Base-by-base conservation (phyloP, 352 stramenopile species). In the Phytophthora melonis region DNA sequence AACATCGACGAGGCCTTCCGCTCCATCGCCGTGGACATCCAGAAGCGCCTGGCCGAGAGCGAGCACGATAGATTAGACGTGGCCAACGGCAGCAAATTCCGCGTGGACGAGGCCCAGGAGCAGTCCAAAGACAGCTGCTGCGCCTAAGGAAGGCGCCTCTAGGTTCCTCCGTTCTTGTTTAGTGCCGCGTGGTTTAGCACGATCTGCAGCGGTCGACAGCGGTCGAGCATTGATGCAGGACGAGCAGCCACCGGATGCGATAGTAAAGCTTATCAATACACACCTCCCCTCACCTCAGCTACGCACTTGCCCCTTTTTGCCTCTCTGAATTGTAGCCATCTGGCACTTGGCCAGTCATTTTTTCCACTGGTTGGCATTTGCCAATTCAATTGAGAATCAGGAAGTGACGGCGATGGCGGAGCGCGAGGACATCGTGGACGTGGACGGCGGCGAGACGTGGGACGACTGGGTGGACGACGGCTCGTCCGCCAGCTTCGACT, bases 1-100 rank as follows among this genome's bases (percentile, higher is more conserved):
- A 98, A 98, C 70, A 97, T 98, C 57, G 93, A 98, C 39, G 87
- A 92, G 25, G 90, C 90, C 36, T 97, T 97, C 75, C 89, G 87
- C 55, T 93, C 87, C 27, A 95, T 97, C 72, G 90, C 90, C n/a
- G 84, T 95, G 63, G 88, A 97, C 67, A 91, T 97, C 74, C 90
- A 97, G 82, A 94, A 95, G 82, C 88, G 89, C 27, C 77, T 97
- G 36, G 85, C 87, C 7, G 90, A 96, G 71, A 93, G 86, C 70
- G 90, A 96, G 58, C 88, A 94, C 82, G 90, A 95, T 84, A 83
- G 90, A 88, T 90, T 95, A 93, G 90, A 96, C 61, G 88, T 95
- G 55, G 90, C 90, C 36, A 96, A 93, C 71, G 84, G 84, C 72
- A 93, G 77, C 77, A 93, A 93, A 71, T 95, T 96, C 67, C 88